Percentiles rank a stretch among this genome's conserved stretches.
phyloP scores from a whole-genome alignment of 2,329 filamentous ascomycete species.

The Fusarium camptoceras region DNA sequence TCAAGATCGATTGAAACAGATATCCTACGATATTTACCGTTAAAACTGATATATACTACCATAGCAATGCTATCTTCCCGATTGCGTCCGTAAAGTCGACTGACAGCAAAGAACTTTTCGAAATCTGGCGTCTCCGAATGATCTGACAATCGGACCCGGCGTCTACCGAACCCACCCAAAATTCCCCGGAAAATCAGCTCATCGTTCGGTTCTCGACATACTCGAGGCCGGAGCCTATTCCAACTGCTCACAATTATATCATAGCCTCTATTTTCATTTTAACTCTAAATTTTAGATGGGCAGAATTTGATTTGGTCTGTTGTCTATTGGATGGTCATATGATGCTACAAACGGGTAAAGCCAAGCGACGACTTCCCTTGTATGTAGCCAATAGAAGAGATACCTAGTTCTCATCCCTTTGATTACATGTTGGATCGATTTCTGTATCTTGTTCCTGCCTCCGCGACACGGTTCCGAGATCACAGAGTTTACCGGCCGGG shows the following conservation, averaged over 20 bases:
- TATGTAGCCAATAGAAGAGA: background rate
- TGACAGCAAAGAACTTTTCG: background rate
- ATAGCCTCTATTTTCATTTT: background rate
- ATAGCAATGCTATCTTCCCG: fast-evolving
- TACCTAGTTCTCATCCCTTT: background rate
- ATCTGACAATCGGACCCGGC: slow-evolving; percentile 34
- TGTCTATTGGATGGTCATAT: background rate
- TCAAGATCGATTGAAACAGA: no score
- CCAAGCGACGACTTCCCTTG: background rate
- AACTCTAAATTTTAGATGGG: fast-evolving
- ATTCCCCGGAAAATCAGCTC: slow-evolving; percentile 27
- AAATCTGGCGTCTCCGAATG: slow-evolving; percentile 1
- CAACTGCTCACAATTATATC: slow-evolving; percentile 1
- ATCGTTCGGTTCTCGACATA: slow-evolving; percentile 17
- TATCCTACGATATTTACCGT: background rate
- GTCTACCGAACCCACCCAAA: slow-evolving; percentile 29
- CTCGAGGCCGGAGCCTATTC: background rate
- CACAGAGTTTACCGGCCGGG: background rate
- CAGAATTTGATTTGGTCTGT: background rate
- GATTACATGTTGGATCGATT: background rate
- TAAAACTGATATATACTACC: background rate
- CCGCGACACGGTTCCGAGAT: background rate
- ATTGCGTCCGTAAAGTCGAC: background rate
- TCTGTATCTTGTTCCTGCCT: background rate
- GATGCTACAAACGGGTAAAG: background rate